Evolutionary conservation across 129 eudicot genomes (phyloP).

Genomic region (Flaveria bidentis): DNA sequence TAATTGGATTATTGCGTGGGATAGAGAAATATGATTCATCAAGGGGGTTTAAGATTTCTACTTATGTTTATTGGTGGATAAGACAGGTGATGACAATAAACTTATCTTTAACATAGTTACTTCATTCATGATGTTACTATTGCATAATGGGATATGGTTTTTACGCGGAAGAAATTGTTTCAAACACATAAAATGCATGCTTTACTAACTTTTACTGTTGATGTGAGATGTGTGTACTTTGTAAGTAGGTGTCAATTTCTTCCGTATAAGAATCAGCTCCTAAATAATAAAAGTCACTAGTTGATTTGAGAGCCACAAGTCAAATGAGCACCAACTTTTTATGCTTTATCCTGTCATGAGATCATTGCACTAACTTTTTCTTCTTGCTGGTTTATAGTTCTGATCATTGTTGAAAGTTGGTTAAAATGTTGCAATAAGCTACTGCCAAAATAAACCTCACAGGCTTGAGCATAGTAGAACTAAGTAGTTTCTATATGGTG

Average conservation of each 20-base stretch:
- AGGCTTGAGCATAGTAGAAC: neutral
- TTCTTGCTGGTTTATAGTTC: neutral
- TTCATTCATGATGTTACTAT: conserved; percentile 16
- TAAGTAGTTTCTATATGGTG: neutral
- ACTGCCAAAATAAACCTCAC: neutral
- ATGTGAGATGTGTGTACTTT: neutral
- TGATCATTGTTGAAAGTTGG: neutral
- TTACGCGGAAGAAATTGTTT: neutral
- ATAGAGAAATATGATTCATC: conserved; percentile 97
- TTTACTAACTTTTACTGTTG: neutral
- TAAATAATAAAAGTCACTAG: neutral
- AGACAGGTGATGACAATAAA: conserved; percentile 64
- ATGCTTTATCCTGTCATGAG: neutral
- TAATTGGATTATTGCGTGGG: conserved; percentile 88
- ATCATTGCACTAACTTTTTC: neutral
- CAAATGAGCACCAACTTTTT: neutral
- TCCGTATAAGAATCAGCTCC: neutral
- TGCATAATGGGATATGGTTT: neutral
- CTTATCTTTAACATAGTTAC: neutral
- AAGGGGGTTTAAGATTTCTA: conserved; percentile 90
- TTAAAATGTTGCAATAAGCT: neutral
- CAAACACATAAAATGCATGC: neutral
- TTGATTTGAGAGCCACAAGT: neutral
- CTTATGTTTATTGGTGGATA: conserved; percentile 99
- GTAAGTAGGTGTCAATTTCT: neutral